Evolutionary conservation across 2,329 filamentous ascomycete genomes (phyloP).

Genomic region (Myrmaecium sp.): DNA sequence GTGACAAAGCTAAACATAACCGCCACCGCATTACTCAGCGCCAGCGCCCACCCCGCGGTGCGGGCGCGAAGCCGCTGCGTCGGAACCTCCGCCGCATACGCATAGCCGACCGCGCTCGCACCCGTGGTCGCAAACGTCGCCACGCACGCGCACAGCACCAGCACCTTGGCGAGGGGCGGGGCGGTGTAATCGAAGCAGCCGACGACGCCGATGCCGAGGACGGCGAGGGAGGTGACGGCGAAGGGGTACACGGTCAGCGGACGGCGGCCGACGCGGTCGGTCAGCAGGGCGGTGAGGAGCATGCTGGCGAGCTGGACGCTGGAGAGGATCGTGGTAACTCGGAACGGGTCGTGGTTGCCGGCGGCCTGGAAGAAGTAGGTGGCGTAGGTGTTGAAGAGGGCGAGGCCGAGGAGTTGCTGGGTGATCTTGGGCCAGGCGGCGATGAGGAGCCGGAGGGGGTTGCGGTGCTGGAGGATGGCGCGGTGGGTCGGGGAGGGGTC

Average conservation of each 20-base stretch:
- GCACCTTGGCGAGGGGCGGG: slow-evolving; percentile 17
- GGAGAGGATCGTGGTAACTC: slow-evolving; percentile 43
- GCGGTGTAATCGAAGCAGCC: slow-evolving; percentile 24
- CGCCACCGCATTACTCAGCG: slow-evolving; percentile 22
- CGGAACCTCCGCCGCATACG: slow-evolving; percentile 25
- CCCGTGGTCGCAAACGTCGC: slow-evolving; percentile 27
- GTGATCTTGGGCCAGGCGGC: slow-evolving; percentile 17
- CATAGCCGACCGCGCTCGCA: slow-evolving; percentile 26
- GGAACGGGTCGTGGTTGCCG: slow-evolving; percentile 53
- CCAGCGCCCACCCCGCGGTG: slow-evolving; percentile 24
- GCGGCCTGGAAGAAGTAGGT: slow-evolving; percentile 64
- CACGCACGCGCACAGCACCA: slow-evolving; percentile 27
- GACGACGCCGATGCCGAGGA: slow-evolving; percentile 23
- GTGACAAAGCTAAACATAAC: slow-evolving; percentile 31
- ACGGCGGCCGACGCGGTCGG: slow-evolving; percentile 46
- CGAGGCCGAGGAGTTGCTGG: slow-evolving; percentile 4
- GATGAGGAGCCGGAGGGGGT: slow-evolving; percentile 19
- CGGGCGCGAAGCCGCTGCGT: slow-evolving; percentile 24
- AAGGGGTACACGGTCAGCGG: slow-evolving; percentile 51
- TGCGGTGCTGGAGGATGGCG: slow-evolving; percentile 19
- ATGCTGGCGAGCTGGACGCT: slow-evolving; percentile 25
- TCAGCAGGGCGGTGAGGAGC: slow-evolving; percentile 44
- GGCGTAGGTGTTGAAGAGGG: slow-evolving; percentile 30
- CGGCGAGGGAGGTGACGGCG: slow-evolving; percentile 18
- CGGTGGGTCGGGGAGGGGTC: slow-evolving; percentile 12